phyloP scores from a whole-genome alignment of 1,284 basidiomycete genomes.

The Sanghuangporus sanghuang region DNA sequence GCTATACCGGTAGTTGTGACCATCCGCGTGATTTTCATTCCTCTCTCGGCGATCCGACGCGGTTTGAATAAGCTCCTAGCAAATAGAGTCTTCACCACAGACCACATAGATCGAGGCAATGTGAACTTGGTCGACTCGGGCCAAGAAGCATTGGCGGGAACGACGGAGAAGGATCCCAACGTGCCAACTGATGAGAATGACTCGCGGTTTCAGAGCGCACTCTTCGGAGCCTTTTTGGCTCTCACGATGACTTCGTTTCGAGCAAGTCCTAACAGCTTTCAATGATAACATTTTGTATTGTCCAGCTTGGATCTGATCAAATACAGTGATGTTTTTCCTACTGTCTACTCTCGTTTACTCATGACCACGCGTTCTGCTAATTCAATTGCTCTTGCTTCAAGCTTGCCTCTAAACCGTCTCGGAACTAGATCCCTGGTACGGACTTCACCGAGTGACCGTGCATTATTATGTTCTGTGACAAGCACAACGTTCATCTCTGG shows the following conservation, averaged over 20 bases:
- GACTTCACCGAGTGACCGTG: conserved; percentile 20
- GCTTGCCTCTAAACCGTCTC: background rate
- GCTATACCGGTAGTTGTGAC: background rate
- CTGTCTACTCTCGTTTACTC: no score
- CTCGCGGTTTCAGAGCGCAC: background rate
- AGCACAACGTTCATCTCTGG: conserved; percentile 62
- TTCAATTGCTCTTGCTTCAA: no score
- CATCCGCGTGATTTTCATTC: background rate
- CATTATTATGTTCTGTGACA: conserved; percentile 74
- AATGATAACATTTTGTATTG: no score
- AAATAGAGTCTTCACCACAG: background rate
- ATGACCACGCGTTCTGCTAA: no score
- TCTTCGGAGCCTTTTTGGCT: background rate
- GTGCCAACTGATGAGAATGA: background rate
- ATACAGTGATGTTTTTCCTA: no score
- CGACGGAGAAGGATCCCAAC: background rate
- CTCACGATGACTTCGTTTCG: background rate
- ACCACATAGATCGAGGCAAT: no score
- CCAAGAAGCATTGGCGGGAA: background rate
- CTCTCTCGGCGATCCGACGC: background rate
- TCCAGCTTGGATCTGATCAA: no score
- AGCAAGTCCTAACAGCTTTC: background rate
- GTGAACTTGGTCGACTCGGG: no score
- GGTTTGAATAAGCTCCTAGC: background rate
- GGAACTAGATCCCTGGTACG: background rate